phyloP scores from a whole-genome alignment of 2,329 filamentous ascomycete species.

The Zasmidium citrigriseum region DNA sequence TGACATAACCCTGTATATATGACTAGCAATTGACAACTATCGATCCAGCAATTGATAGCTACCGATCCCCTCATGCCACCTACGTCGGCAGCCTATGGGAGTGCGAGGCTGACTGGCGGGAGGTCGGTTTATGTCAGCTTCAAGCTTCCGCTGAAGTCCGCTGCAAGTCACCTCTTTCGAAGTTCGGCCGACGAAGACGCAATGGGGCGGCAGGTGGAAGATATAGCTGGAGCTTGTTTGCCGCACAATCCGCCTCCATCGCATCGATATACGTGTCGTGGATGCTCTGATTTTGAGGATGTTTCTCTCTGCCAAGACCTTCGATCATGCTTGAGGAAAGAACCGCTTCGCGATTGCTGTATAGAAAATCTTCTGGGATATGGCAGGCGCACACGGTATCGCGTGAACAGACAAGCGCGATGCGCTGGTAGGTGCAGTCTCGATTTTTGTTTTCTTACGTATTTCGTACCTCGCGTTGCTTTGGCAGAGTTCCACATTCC shows the following conservation, averaged over 20 bases:
- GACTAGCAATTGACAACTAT: too few relatives aligned
- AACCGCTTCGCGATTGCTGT: not conserved
- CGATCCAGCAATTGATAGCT: too few relatives aligned
- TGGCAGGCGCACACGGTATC: not conserved
- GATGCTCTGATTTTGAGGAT: not conserved
- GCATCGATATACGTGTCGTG: not conserved
- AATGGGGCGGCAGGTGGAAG: not conserved
- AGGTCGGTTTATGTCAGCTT: not conserved
- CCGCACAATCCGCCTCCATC: not conserved
- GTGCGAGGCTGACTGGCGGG: not conserved
- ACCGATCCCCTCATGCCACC: too few relatives aligned
- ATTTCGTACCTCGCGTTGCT: slow-evolving; percentile 12
- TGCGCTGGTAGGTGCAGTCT: not conserved
- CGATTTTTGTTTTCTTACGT: not conserved
- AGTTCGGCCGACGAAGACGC: not conserved
- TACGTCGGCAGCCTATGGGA: not conserved
- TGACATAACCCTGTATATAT: too few relatives aligned
- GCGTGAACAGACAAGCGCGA: not conserved
- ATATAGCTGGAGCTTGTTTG: not conserved
- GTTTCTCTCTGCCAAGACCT: too few relatives aligned
- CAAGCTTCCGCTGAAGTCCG: not conserved
- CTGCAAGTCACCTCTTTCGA: not conserved
- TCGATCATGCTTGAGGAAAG: not conserved
- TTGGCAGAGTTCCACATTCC: slow-evolving; percentile 15
- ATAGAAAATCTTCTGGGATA: not conserved